phyloP scores from a whole-genome alignment of 192 early-diverging fungal species.

The Linnemannia zychae region DNA sequence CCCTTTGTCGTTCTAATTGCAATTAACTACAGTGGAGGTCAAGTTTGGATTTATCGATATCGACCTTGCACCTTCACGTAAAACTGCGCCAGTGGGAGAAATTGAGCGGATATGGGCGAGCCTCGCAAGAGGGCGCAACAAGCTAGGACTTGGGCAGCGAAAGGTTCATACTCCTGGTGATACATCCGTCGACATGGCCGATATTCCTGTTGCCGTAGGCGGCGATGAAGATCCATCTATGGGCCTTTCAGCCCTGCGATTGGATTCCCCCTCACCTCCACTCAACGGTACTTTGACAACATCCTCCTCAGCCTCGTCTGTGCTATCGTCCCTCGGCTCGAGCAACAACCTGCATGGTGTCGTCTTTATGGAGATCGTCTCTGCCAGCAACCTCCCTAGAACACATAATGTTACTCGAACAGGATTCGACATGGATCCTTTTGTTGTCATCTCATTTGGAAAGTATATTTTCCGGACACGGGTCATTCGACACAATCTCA shows the following conservation, averaged over 20 bases:
- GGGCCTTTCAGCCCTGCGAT: conserved; percentile 24
- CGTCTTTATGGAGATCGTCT: conserved; percentile 57
- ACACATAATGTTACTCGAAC: conserved; percentile 57
- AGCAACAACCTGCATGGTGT: conserved; percentile 38
- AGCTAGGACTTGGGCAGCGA: conserved; percentile 49
- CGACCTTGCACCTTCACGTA: conserved; percentile 16
- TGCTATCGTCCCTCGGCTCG: not conserved
- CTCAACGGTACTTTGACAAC: conserved; percentile 22
- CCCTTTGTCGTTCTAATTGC: not conserved
- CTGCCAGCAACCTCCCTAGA: conserved; percentile 51
- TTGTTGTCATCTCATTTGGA: conserved; percentile 81
- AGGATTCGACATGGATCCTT: conserved; percentile 87
- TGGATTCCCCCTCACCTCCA: conserved; percentile 45
- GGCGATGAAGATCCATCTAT: conserved; percentile 33
- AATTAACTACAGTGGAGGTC: conserved; percentile 35
- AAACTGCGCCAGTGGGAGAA: not conserved
- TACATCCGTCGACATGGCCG: conserved; percentile 24
- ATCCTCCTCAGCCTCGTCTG: conserved; percentile 30
- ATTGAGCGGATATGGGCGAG: conserved; percentile 17
- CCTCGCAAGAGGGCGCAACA: conserved; percentile 46
- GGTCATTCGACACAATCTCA: conserved; percentile 74
- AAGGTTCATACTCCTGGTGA: conserved; percentile 28
- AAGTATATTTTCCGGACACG: conserved; percentile 79
- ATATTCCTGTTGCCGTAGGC: conserved; percentile 40
- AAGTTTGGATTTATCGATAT: conserved; percentile 52